These are phyloP conservation scores for Aspergillus carbonarius DNA, from an alignment of 2,329 filamentous ascomycete genomes.

Conservation along the genomic window DNA sequence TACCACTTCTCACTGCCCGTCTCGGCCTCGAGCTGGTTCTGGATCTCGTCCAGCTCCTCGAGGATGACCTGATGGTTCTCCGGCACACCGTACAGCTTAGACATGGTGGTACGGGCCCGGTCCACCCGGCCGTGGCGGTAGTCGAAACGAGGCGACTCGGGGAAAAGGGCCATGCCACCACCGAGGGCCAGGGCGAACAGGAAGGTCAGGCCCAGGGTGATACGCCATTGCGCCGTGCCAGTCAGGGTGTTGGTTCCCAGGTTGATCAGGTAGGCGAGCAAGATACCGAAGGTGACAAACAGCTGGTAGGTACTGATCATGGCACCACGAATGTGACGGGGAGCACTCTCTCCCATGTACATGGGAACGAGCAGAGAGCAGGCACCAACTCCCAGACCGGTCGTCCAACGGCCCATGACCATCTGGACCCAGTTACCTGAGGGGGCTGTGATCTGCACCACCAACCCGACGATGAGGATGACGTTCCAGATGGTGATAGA, in stretches of 20 bases:
- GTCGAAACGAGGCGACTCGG: constrained; percentile 58
- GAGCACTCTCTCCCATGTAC: constrained; percentile 49
- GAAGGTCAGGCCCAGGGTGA: constrained; percentile 58
- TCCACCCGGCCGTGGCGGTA: constrained; percentile 57
- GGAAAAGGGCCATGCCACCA: constrained; percentile 56
- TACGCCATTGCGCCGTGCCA: constrained; percentile 50
- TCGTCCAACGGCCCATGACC: constrained; percentile 45
- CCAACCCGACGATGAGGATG: constrained; percentile 42
- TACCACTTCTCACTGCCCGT: constrained; percentile 39
- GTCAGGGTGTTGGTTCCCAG: constrained; percentile 41
- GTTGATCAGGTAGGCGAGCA: constrained; percentile 48
- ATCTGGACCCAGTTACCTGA: constrained; percentile 42
- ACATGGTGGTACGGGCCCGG: constrained; percentile 52
- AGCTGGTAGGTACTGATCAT: constrained; percentile 50
- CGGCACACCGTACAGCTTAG: constrained; percentile 55
- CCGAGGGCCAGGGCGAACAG: constrained; percentile 57
- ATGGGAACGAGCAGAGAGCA: constrained; percentile 48
- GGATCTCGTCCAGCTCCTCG: constrained; percentile 57
- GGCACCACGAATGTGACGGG: constrained; percentile 47
- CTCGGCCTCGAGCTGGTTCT: constrained; percentile 57
- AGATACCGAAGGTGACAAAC: constrained; percentile 50
- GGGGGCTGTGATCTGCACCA: constrained; percentile 45
- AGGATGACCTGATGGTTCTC: constrained; percentile 55
- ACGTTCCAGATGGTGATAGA: constrained; percentile 44
- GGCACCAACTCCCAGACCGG: constrained; percentile 47